A percentile compares a stretch with the other conserved stretches of the same genome.
These are phyloP conservation scores for Eucalyptus tenuipes DNA, from an alignment of 345 rosid genomes.

Conservation along the genomic window DNA sequence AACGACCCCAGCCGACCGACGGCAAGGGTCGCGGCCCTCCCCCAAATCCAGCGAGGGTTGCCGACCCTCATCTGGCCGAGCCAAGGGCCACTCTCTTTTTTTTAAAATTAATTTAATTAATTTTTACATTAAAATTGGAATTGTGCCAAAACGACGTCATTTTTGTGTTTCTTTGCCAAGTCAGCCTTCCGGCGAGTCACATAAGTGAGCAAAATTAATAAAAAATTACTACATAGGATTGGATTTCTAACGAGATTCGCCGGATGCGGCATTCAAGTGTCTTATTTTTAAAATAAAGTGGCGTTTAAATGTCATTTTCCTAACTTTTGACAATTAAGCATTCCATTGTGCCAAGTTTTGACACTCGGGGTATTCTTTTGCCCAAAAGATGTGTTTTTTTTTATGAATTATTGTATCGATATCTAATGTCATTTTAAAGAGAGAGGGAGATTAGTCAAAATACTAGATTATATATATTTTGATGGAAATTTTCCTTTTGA, in stretches of 20 bases:
- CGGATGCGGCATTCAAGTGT: accelerated
- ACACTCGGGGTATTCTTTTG: too few species aligned
- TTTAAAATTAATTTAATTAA: too few species aligned
- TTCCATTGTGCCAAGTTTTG: accelerated
- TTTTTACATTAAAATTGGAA: too few species aligned
- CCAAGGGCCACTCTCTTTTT: too few species aligned
- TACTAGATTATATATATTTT: not conserved
- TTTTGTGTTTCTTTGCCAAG: too few species aligned
- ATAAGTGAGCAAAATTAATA: accelerated
- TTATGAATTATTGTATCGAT: not conserved
- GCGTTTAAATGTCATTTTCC: accelerated
- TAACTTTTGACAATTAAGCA: accelerated
- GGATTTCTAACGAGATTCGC: accelerated
- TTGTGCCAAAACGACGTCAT: accelerated
- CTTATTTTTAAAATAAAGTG: too few species aligned
- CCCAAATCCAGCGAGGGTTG: accelerated
- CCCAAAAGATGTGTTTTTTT: not conserved
- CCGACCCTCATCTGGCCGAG: accelerated
- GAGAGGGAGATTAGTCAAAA: not conserved
- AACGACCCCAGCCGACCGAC: accelerated
- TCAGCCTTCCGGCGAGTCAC: accelerated
- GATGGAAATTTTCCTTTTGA: not conserved
- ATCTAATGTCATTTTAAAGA: not conserved
- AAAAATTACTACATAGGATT: accelerated
- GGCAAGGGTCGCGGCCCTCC: accelerated